Conservation (phyloP, 2,329 filamentous ascomycete genomes). For the Verticillium zaregamsianum region DNA sequence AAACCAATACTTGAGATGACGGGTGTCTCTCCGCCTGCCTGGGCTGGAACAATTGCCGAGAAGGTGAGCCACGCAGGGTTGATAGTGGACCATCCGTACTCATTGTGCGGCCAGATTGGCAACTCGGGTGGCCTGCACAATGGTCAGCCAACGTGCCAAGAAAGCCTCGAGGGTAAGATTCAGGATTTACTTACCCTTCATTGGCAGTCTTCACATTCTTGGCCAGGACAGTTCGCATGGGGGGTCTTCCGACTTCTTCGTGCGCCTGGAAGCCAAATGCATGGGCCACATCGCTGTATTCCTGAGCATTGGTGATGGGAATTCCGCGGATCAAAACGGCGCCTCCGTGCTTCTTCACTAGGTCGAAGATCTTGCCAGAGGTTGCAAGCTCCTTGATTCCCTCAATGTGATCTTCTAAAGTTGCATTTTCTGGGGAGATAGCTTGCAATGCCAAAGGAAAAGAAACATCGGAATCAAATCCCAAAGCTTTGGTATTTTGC, state of each 20-base stretch:
- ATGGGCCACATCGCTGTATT: conserved; percentile 29
- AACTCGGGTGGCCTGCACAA: conserved; percentile 23
- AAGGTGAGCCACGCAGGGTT: conserved; percentile 31
- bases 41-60: conserved; percentile 16
- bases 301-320: conserved; percentile 22
- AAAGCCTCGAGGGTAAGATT: background rate
- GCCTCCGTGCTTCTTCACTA: conserved; percentile 24
- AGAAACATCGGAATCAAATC: conserved; percentile 14
- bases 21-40: conserved; percentile 28
- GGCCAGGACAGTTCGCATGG: conserved; percentile 24
- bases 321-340: conserved; percentile 27
- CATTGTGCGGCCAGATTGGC: conserved; percentile 34
- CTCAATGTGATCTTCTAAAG: conserved; percentile 11
- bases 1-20: conserved; percentile 25
- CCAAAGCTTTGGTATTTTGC: conserved; percentile 15
- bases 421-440: conserved; percentile 1
- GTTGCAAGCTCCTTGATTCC: conserved; percentile 13
- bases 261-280: conserved; percentile 28
- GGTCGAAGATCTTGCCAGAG: conserved; percentile 20
- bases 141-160: background rate
- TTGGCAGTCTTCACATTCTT: conserved; percentile 32
- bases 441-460: conserved; percentile 19
- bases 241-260: conserved; percentile 28
- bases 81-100: conserved; percentile 32
- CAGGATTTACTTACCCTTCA: conserved; percentile 20